Evolutionary conservation across 2,329 filamentous ascomycete species (phyloP).

Genomic region (Colletotrichum salicis): DNA sequence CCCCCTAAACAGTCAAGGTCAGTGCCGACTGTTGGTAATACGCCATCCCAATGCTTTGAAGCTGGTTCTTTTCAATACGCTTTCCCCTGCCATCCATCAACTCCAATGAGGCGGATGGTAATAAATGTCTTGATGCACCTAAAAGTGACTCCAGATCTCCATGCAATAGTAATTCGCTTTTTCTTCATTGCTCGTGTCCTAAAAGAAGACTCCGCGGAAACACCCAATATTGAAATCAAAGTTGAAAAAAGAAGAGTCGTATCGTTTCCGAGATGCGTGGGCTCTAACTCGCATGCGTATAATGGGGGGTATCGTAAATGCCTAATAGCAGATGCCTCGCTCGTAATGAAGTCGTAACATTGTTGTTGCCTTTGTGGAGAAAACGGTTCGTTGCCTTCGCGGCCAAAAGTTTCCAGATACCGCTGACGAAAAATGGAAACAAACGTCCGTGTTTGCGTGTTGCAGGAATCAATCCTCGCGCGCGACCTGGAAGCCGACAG

Average conservation of each 20-base stretch:
- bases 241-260: neutral
- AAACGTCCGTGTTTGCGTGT: neutral
- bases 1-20: neutral
- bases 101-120: constrained; percentile 7
- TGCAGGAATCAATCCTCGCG: constrained; percentile 49
- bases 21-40: neutral
- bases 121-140: constrained; percentile 27
- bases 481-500: constrained; percentile 84
- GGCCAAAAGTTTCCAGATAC: too few species aligned
- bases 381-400: neutral
- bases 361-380: neutral
- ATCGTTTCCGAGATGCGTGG: neutral
- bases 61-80: neutral
- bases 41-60: constrained; percentile 11
- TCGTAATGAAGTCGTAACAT: constrained; percentile 7
- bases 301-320: constrained; percentile 38
- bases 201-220: neutral
- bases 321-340: constrained; percentile 38
- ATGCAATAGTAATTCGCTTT: neutral
- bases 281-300: constrained; percentile 20
- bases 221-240: neutral
- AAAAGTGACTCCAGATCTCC: constrained; percentile 18
- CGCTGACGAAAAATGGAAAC: neutral
- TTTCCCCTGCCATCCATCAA: neutral
- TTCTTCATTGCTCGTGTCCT: neutral